Conservation (phyloP, 768 basidiomycete genomes). For the Auriscalpium microsporum region DNA sequence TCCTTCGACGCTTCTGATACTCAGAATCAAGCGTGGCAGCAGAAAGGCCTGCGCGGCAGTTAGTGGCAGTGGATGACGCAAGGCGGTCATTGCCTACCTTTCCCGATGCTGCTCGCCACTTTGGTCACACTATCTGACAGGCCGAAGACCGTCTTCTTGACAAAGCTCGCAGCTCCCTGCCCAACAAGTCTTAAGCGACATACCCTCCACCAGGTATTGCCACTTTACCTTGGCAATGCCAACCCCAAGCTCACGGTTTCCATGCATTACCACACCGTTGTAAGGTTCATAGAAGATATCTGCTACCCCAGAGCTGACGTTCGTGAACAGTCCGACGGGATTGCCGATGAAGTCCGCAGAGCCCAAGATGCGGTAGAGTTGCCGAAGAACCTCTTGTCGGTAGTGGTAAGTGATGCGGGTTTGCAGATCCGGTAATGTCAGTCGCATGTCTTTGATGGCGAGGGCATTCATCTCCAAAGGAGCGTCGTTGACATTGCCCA, state of each 20-base stretch:
- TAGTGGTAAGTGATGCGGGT: conserved; percentile 86
- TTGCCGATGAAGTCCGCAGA: conserved; percentile 96
- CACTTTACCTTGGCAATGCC: conserved; percentile 82
- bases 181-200: conserved; percentile 8
- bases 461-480: conserved; percentile 91
- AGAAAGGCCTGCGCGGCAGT: conserved; percentile 58
- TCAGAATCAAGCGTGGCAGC: conserved; percentile 96
- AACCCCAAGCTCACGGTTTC: conserved; percentile 88
- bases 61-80: neutral
- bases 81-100: conserved; percentile 46
- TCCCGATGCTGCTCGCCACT: conserved; percentile 94
- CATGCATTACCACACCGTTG: conserved; percentile 93
- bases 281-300: conserved; percentile 99
- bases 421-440: conserved; percentile 78
- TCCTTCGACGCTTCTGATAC: conserved; percentile 82
- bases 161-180: conserved; percentile 95
- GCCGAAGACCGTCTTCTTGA: conserved; percentile 98
- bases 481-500: conserved; percentile 95
- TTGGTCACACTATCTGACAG: conserved; percentile 96
- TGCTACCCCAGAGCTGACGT: conserved; percentile 94
- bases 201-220: neutral
- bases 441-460: conserved; percentile 87
- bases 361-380: conserved; percentile 94
- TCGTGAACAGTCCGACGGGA: conserved; percentile 95
- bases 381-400: conserved; percentile 84